Conservation (phyloP, 345 rosid species). For the Geranium brycei region DNA sequence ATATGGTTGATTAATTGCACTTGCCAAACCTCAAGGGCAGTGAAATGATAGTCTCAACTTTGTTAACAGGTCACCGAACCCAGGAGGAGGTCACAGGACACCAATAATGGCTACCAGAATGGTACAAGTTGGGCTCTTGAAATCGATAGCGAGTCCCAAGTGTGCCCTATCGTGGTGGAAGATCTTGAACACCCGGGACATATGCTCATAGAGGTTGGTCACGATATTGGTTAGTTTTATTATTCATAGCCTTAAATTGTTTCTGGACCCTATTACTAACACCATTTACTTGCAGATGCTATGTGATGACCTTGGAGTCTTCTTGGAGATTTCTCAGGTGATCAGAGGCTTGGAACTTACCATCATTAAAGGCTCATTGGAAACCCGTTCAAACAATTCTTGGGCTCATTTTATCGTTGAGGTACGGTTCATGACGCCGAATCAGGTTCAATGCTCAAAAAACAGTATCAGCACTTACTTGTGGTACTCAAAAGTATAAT, state of each 20-base stretch:
- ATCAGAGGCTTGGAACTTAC: slow-evolving; percentile 29
- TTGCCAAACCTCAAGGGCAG: not conserved
- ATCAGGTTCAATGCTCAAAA: too few species aligned
- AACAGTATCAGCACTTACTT: too few species aligned
- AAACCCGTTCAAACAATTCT: slow-evolving; percentile 19
- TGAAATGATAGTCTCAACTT: slow-evolving; percentile 2
- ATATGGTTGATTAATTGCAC: too few species aligned
- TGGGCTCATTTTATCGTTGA: slow-evolving; percentile 62
- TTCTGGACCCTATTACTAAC: not conserved
- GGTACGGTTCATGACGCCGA: slow-evolving; percentile 17
- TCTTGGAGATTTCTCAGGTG: slow-evolving; percentile 47
- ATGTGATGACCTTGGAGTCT: slow-evolving; percentile 36
- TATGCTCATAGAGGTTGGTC: slow-evolving; percentile 44
- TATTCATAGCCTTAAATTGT: not conserved
- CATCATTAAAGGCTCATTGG: slow-evolving; percentile 38
- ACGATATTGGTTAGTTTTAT: not conserved
- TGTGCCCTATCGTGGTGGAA: slow-evolving; percentile 51
- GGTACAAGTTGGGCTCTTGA: slow-evolving; percentile 41
- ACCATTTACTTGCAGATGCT: slow-evolving; percentile 33
- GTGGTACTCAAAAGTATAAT: too few species aligned
- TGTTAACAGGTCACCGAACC: slow-evolving; percentile 17
- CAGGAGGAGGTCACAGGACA: slow-evolving; percentile 20
- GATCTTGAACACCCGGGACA: slow-evolving; percentile 46
- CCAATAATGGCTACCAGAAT: slow-evolving; percentile 9
- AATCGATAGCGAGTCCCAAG: slow-evolving; percentile 23